These are phyloP conservation scores for Toxicodendron radicans DNA, from an alignment of 345 rosid genomes.

Conservation along the genomic window DNA sequence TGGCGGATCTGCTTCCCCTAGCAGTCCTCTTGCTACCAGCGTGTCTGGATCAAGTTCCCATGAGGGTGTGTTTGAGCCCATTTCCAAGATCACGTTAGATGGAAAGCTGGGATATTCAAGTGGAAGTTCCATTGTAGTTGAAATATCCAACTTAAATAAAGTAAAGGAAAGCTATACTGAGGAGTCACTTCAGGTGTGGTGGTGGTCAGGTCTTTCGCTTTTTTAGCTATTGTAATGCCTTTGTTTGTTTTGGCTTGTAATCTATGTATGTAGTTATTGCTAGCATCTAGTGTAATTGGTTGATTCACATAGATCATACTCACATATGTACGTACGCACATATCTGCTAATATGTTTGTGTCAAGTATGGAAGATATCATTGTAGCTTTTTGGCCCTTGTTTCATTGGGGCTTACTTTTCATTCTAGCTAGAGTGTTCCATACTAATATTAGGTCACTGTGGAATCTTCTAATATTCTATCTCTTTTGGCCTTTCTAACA, in stretches of 20 bases:
- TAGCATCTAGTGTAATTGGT: background rate
- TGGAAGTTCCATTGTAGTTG: conserved; percentile 87
- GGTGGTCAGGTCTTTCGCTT: background rate
- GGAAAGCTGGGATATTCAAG: conserved; percentile 79
- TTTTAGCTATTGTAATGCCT: background rate
- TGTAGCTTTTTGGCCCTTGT: too few species aligned
- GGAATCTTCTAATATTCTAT: conserved; percentile 14
- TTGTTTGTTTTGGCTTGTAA: background rate
- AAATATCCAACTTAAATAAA: conserved; percentile 91
- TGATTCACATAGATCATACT: background rate
- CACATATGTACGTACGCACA: too few species aligned
- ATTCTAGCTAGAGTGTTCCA: background rate
- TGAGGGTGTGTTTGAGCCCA: conserved; percentile 75
- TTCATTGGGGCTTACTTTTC: background rate
- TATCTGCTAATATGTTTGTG: too few species aligned
- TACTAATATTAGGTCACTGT: background rate
- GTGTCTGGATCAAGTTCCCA: conserved; percentile 86
- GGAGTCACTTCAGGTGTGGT: conserved; percentile 88
- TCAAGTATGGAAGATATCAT: too few species aligned
- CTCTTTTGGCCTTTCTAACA: conserved; percentile 16
- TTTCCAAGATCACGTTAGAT: conserved; percentile 81
- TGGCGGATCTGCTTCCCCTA: conserved; percentile 92
- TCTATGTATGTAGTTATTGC: background rate
- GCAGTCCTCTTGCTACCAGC: conserved; percentile 94
- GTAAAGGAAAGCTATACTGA: conserved; percentile 95